Evolutionary conservation across 2,329 filamentous ascomycete species (phyloP).

Genomic region (Fusarium albosuccineum): DNA sequence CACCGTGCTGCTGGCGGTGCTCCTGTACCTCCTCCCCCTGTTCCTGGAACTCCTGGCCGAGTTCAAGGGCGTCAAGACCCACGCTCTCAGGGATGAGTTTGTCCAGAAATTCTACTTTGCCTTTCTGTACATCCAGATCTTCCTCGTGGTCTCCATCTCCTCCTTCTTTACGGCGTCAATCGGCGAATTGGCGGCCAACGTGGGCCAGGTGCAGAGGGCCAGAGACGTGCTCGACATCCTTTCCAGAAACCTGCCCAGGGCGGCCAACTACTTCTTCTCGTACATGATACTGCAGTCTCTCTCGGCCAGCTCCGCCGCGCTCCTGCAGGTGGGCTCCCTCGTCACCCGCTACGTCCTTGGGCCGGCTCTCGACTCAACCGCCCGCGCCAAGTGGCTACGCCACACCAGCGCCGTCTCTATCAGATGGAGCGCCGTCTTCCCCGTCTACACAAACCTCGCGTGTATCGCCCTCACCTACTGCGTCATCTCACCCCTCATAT

Average conservation of each 20-base stretch:
- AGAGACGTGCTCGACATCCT: constrained; percentile 77
- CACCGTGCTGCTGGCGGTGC: constrained; percentile 78
- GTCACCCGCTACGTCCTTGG: constrained; percentile 85
- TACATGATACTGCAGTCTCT: constrained; percentile 97
- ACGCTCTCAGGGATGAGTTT: constrained; percentile 81
- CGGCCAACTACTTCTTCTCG: constrained; percentile 97
- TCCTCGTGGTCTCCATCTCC: constrained; percentile 90
- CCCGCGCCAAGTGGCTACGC: constrained; percentile 83
- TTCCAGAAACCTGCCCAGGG: constrained; percentile 83
- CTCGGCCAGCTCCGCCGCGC: constrained; percentile 88
- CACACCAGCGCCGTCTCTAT: constrained; percentile 84
- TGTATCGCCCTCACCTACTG: constrained; percentile 93
- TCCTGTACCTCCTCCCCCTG: constrained; percentile 85
- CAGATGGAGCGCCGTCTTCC: constrained; percentile 94
- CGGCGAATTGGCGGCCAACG: constrained; percentile 70
- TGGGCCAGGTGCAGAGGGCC: constrained; percentile 64
- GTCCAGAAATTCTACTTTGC: constrained; percentile 94
- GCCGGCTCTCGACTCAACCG: constrained; percentile 85
- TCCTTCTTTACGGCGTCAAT: constrained; percentile 77
- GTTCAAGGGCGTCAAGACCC: constrained; percentile 85
- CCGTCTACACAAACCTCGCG: constrained; percentile 95
- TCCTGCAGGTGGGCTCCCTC: constrained; percentile 86
- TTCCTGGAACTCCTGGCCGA: constrained; percentile 80
- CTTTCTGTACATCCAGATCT: constrained; percentile 95
- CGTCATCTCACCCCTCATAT: constrained; percentile 89